These are phyloP conservation scores for Cladosporium sp. DNA, from an alignment of 2,329 filamentous ascomycete species.

Conservation along the genomic window DNA sequence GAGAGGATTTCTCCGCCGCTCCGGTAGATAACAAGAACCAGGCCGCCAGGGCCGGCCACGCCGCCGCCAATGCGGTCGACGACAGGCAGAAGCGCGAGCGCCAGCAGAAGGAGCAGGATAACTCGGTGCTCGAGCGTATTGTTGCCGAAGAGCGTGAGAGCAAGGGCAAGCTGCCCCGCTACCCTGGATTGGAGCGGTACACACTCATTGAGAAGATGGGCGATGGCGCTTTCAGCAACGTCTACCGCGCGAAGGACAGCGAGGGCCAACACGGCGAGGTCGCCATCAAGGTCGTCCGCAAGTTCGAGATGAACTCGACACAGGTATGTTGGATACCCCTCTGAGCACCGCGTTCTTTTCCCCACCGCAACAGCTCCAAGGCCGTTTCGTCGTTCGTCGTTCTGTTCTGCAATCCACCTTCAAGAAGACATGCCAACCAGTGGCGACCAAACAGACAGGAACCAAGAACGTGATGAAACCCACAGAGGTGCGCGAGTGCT, in stretches of 20 bases:
- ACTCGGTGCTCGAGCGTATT: slow-evolving; percentile 70
- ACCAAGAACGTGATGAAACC: slow-evolving; percentile 67
- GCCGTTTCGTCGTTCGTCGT: slow-evolving; percentile 1
- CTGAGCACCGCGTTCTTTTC: not conserved
- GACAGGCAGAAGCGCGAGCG: slow-evolving; percentile 52
- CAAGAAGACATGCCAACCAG: slow-evolving; percentile 11
- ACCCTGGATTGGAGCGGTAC: slow-evolving; percentile 81
- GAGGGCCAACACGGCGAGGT: slow-evolving; percentile 69
- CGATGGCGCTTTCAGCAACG: slow-evolving; percentile 97
- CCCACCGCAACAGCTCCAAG: not conserved
- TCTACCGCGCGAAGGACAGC: slow-evolving; percentile 79
- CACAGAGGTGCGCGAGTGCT: slow-evolving; percentile 75
- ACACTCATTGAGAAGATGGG: slow-evolving; percentile 93
- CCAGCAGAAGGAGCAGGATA: slow-evolving; percentile 47
- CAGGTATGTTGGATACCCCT: slow-evolving; percentile 68
- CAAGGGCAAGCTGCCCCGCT: slow-evolving; percentile 77
- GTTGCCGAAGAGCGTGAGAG: slow-evolving; percentile 87
- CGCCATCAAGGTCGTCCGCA: slow-evolving; percentile 97
- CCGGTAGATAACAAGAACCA: slow-evolving; percentile 57
- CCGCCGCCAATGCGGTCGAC: slow-evolving; percentile 56
- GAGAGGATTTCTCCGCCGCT: slow-evolving; percentile 54
- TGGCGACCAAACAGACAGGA: slow-evolving; percentile 24
- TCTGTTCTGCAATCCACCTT: slow-evolving; percentile 1
- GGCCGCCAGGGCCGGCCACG: slow-evolving; percentile 61
- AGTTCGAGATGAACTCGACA: slow-evolving; percentile 97